A percentile compares a stretch with the other conserved stretches of the same genome.
Evolutionary conservation across 2,329 filamentous ascomycete genomes (phyloP).

Genomic region (Calonectria multiphialidica): DNA sequence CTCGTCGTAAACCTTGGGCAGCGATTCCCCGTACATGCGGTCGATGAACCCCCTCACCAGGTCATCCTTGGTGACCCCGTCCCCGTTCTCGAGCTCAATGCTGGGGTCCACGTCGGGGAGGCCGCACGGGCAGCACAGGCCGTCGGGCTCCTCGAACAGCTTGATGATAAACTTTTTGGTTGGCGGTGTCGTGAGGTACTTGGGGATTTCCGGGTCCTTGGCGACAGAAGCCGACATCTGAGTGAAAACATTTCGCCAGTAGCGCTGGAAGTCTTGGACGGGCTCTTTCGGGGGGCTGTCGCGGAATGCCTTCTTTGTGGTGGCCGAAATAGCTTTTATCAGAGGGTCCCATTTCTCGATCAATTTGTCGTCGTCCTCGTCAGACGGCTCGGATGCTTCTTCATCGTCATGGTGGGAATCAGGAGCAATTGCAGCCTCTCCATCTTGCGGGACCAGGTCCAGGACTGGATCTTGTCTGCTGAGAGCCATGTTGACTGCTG

Average conservation of each 20-base stretch:
- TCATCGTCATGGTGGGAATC: not conserved
- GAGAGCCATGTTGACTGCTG: not conserved
- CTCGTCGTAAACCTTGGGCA: conserved; percentile 9
- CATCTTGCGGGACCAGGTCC: not conserved
- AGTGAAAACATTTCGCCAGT: conserved; percentile 21
- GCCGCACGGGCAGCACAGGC: conserved; percentile 13
- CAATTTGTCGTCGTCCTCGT: not conserved
- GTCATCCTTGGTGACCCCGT: conserved; percentile 23
- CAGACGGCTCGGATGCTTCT: not conserved
- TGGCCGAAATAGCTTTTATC: not conserved
- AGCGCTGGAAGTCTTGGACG: not conserved
- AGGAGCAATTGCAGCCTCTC: not conserved
- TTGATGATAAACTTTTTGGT: conserved; percentile 6
- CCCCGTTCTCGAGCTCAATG: conserved; percentile 10
- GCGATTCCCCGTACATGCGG: conserved; percentile 13
- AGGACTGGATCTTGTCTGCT: not conserved
- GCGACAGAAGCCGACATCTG: not conserved
- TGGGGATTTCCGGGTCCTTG: not conserved
- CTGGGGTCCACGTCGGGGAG: conserved; percentile 7
- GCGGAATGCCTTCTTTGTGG: conserved; percentile 6
- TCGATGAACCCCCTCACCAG: conserved; percentile 2
- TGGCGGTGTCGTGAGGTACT: conserved; percentile 15
- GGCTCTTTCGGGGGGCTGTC: conserved; percentile 13
- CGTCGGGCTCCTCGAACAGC: not conserved
- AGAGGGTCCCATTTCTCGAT: conserved; percentile 19